Evolutionary conservation across 306 rosid genomes (phyloP).

Genomic region (Betula pendula): DNA sequence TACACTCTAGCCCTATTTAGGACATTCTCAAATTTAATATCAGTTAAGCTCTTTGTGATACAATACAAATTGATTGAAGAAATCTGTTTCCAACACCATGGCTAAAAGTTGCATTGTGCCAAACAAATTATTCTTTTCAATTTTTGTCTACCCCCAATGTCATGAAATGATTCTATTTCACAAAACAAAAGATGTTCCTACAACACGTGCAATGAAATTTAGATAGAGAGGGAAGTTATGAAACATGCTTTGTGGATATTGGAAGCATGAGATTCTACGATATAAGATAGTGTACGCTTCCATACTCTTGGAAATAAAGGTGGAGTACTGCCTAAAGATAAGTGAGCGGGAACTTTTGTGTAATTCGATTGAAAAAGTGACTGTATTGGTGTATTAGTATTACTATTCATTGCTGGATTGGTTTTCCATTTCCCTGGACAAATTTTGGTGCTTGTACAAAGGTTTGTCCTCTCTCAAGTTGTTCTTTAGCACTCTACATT

Average conservation of each 20-base stretch:
- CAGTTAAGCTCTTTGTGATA: neutral
- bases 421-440: constrained; percentile 19
- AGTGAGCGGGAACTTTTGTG: neutral
- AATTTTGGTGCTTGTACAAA: constrained; percentile 13
- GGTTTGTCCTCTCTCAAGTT: neutral
- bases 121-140: neutral
- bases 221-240: neutral
- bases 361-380: neutral
- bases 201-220: neutral
- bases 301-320: neutral
- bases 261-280: neutral
- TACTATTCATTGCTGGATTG: neutral
- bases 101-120: neutral
- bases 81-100: neutral
- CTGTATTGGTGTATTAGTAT: neutral
- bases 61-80: neutral
- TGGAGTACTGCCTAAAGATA: no score
- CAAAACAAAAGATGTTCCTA: neutral
- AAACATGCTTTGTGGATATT: neutral
- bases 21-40: neutral
- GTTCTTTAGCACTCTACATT: constrained; percentile 12
- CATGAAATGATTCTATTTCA: neutral
- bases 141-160: neutral
- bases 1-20: neutral
- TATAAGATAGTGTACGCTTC: neutral